phyloP scores from a whole-genome alignment of 2,329 filamentous ascomycete genomes.

The Diaporthe nobilis region DNA sequence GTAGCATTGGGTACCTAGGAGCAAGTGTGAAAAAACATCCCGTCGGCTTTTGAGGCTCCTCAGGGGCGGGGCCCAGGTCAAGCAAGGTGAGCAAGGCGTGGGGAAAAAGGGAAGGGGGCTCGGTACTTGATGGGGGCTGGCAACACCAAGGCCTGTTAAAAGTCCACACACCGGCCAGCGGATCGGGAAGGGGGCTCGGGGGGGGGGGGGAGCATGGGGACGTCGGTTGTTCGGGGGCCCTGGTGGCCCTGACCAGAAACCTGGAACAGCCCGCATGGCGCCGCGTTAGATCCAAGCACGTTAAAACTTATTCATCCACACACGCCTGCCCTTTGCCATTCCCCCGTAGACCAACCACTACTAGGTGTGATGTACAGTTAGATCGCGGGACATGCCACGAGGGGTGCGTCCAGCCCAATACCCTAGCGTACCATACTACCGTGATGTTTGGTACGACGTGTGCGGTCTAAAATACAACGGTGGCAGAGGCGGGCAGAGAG shows the following conservation, averaged over 20 bases:
- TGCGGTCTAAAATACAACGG: constrained; percentile 20
- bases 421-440: constrained; percentile 19
- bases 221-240: not conserved
- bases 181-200: not conserved
- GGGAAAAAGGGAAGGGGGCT: not conserved
- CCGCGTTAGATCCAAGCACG: constrained; percentile 21
- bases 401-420: constrained; percentile 14
- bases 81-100: constrained; percentile 9
- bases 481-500: constrained; percentile 1
- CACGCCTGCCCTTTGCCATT: not conserved
- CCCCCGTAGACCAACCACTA: not conserved
- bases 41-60: constrained; percentile 23
- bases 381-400: constrained; percentile 29
- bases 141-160: not conserved
- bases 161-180: constrained; percentile 9
- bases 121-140: constrained; percentile 20
- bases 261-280: constrained; percentile 27
- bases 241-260: constrained; percentile 24
- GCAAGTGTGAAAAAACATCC: not conserved
- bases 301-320: not conserved
- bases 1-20: not conserved
- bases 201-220: not conserved
- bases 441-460: constrained; percentile 25
- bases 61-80: not conserved
- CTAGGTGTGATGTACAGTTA: not conserved